Evolutionary conservation across 495 filamentous ascomycete genomes (phyloP), one percentile per base, ranked within the genome.

Genomic region (Lasiosphaeria hispida): DNA sequence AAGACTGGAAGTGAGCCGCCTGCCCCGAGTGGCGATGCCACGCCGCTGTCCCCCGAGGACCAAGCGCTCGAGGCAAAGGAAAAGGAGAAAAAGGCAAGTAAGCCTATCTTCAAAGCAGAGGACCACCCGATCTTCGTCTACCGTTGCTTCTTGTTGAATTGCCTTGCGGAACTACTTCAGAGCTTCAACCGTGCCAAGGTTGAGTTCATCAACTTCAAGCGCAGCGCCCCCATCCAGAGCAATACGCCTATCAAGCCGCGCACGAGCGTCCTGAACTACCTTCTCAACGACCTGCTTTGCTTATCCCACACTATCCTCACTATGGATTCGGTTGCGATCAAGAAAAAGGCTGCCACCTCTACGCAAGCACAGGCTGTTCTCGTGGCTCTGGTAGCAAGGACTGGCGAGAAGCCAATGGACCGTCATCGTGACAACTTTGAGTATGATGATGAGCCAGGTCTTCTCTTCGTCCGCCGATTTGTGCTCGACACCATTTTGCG

Each of bases 151-250:
- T 78, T 99, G 54, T 80, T 99, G 40, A 90, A 96, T 68, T 96
- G 93, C 65, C 77, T 99, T 35, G 88, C 92, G 0, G 94, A 99
- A 69, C 81, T 99, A 14, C 79, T 99, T n/a, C 86, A 87, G 40
- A 93, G 86, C 64, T 97, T 96, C 75, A 96, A 91, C 58, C 87
- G 92, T 30, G 87, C 91, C 39, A 99, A 99, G 77, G 81, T 97
- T 17, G 95, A 99, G 65, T 99, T 99, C 69, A 96, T 99, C 72
- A 97, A 97, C 67, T 97, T 96, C 77, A 96, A 93, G 50, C 86
- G 94, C 58, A 87, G 88, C 15, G 88, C 90, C 57, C 88, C 91
- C 4, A 80, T 90, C 59, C 82, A 79, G 55, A 84, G 87, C 30
- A 87, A 84, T 44, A 96, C 92, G 6, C 94, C 94, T 38, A 90